Evolutionary conservation across 148 eudicot species (phyloP), one percentile per base, ranked within the genome.

Genomic region (Dysphania ambrosioides): DNA sequence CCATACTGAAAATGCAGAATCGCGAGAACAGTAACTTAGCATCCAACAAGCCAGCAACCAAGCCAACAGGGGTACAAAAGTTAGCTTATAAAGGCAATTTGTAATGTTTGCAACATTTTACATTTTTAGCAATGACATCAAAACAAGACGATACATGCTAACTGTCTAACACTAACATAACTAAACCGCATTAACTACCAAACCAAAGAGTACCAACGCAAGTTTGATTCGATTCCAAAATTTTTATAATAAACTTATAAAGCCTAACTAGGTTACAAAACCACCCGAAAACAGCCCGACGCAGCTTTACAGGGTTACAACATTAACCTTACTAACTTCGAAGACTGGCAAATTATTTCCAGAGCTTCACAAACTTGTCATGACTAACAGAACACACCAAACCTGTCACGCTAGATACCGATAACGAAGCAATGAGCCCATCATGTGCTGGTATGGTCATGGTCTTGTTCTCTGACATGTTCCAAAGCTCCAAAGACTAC

Each of bases 401-500:
- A 12, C 92, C 91, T 0, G 88, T 83, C 63, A 71, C 78, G 7
- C 79, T 76, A 21, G 98, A 91, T 49, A 81, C 90, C 13, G 97
- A 87, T 81, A 93, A 81, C 6, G 86, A 82, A 5, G 91, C 85
- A 53, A 93, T 89, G 69, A 90, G 83, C 26, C 94, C 91, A 6
- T 91, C 92, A 42, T 91, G 97, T 2, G 93, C 97, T 2, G 91
- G 36, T 40, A 93, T 60, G 3, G 89, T 87, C 97, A 89, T 93
- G 0, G 91, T 93, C 85, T 81, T 81, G 70, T 77, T 81, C 82
- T 91, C 98, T 5, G 78, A 77, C 98, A 89, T 91, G 85, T 91
- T 86, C 98, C 98, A 93, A 2, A 91, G 94, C 93, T 93, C 98
- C 84, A 93, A 72, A 44, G 91, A 89, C 98, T 93, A 65, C 61